Base-by-base conservation (phyloP, 177 flowering plant genomes). In the Tripterygium wilfordii region DNA sequence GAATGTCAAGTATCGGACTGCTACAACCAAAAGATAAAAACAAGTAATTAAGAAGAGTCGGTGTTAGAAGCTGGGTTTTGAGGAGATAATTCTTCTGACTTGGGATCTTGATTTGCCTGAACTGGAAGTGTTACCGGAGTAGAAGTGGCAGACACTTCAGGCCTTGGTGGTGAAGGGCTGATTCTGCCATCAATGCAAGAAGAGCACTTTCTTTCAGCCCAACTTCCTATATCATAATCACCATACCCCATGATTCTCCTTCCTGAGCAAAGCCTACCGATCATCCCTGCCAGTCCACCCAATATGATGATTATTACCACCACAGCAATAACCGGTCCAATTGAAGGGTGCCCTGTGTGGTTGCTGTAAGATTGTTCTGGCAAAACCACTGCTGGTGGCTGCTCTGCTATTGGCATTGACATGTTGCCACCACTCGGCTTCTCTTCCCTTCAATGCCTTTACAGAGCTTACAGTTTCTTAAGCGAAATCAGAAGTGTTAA, bases 241-340 rank as follows among this genome's bases (percentile, higher is more conserved):
- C 59, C 70, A 17, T 44, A 55, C 0, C 71, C 66, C 68, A 74
- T 62, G 58, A 74, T 61, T 33, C 37, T 48, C 55, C 58, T 56
- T 1, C 79, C 70, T 1, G 70, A 61, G 50, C 79, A 74, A 17
- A 74, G 56, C 57, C 69, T 50, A 15, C 76, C 74, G 3, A 67
- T 31, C 54, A 74, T 41, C 15, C 29, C 66, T 1, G 76, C 76
- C 1, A 65, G 15, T 0, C 52, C 42, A 28, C 73, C 63, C 3
- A 74, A 45, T 33, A 74, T 37, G 1, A 48, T 21, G 33, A 68
- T 48, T 54, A 71, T 60, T 0, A 57, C 68, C 3, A 71, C 61
- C 13, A 66, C 77, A 0, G 52, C 74, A 10, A 75, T 56, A 10
- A 71, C 49, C 8, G 69, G 64, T 4, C 70, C 68, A 12, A 67